Percentiles rank a stretch among this genome's conserved stretches.
Evolutionary conservation across 306 rosid genomes (phyloP).

Genomic region (Vachellia pachyceras): DNA sequence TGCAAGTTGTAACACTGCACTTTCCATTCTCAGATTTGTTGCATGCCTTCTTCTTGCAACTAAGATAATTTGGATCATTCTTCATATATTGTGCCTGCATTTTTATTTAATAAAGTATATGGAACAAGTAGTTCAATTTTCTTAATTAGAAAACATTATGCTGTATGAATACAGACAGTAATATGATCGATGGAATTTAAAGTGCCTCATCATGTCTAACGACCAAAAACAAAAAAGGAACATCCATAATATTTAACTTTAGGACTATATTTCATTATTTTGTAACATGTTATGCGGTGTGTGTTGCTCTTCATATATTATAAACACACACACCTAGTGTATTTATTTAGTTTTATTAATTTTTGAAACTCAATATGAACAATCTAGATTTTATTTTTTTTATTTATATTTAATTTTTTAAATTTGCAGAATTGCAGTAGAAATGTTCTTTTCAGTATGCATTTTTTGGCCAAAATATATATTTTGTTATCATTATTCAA

Average conservation of each 20-base stretch:
- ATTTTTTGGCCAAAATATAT: too few species aligned
- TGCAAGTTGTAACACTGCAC: constrained; percentile 54
- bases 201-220: neutral
- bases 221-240: neutral
- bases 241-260: neutral
- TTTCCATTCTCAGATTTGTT: constrained; percentile 34
- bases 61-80: constrained; percentile 67
- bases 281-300: too few species aligned
- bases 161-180: neutral
- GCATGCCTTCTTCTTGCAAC: constrained; percentile 72
- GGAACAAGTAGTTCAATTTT: neutral
- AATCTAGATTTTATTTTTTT: too few species aligned
- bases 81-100: constrained; percentile 63
- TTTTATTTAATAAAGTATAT: neutral
- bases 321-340: too few species aligned
- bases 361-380: too few species aligned
- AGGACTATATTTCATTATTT: neutral
- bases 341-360: too few species aligned
- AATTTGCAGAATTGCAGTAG: too few species aligned
- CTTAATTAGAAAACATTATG: neutral
- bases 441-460: too few species aligned
- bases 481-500: too few species aligned
- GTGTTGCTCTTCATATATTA: too few species aligned
- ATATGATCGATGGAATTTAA: neutral
- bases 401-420: too few species aligned